Conservation (phyloP, 2,329 filamentous ascomycete species). For the Sarocladiaceae sp. region DNA sequence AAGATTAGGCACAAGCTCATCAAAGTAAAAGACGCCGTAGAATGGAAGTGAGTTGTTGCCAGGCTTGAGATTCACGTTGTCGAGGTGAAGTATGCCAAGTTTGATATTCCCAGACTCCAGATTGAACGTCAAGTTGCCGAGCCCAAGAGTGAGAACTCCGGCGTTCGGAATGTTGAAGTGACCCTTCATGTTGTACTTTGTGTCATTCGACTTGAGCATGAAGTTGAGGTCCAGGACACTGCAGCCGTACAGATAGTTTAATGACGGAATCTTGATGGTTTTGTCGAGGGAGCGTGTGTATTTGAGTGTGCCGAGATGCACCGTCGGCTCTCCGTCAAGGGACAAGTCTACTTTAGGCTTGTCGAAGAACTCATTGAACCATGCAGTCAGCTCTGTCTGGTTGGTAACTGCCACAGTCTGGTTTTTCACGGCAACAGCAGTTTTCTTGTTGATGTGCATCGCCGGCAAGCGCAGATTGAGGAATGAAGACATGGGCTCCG, state of each 20-base stretch:
- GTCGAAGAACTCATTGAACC: constrained; percentile 29
- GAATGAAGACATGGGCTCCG: constrained; percentile 17
- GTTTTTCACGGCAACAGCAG: constrained; percentile 22
- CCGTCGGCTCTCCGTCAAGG: constrained; percentile 23
- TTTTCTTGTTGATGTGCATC: constrained; percentile 23
- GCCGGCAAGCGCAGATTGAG: constrained; percentile 15
- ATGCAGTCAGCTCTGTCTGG: constrained; percentile 26
- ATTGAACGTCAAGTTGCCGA: constrained; percentile 18
- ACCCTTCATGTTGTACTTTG: constrained; percentile 32
- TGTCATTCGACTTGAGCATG: constrained; percentile 22
- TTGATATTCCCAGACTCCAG: constrained; percentile 1
- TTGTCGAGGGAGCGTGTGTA: constrained; percentile 28
- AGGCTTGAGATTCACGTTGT: constrained; percentile 32
- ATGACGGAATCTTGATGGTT: constrained; percentile 26
- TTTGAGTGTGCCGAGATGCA: constrained; percentile 29
- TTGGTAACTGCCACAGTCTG: constrained; percentile 26
- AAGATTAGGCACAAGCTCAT: constrained; percentile 34
- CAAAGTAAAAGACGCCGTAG: constrained; percentile 34
- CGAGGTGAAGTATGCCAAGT: constrained; percentile 11
- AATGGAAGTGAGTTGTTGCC: constrained; percentile 37
- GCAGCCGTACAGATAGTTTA: constrained; percentile 30
- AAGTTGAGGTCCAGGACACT: constrained; percentile 26
- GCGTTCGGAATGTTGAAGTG: constrained; percentile 32
- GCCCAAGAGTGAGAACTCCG: constrained; percentile 30
- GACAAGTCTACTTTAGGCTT: constrained; percentile 23